phyloP scores from a whole-genome alignment of 1,284 basidiomycete species.

The Flammula alnicola region DNA sequence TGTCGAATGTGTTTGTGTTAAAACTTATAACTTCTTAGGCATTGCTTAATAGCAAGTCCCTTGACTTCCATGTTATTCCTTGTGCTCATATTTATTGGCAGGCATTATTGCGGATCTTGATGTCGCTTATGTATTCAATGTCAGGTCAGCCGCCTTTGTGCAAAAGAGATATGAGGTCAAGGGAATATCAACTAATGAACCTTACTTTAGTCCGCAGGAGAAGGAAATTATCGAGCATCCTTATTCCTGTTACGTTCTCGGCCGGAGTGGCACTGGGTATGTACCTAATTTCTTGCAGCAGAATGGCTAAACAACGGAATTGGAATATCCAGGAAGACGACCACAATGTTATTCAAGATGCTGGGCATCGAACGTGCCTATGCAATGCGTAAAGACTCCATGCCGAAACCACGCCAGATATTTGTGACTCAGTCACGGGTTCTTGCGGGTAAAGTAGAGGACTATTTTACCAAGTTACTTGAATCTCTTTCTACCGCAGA shows the following conservation, averaged over 20 bases:
- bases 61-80: not conserved
- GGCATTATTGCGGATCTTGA: slow-evolving; percentile 48
- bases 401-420: slow-evolving; percentile 61
- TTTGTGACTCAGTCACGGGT: slow-evolving; percentile 76
- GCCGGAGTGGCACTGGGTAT: slow-evolving; percentile 76
- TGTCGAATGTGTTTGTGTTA: not conserved
- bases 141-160: slow-evolving; percentile 32
- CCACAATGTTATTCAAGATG: slow-evolving; percentile 79
- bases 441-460: slow-evolving; percentile 68
- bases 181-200: not conserved
- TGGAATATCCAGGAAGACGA: slow-evolving; percentile 61
- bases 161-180: not conserved
- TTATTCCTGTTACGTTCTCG: slow-evolving; percentile 70
- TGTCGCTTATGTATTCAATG: slow-evolving; percentile 51
- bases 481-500: slow-evolving; percentile 49
- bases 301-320: slow-evolving; percentile 8
- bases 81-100: slow-evolving; percentile 14
- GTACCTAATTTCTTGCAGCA: slow-evolving; percentile 16
- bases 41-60: slow-evolving; percentile 47
- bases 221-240: slow-evolving; percentile 67
- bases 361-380: slow-evolving; percentile 64
- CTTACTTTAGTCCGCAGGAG: slow-evolving; percentile 55
- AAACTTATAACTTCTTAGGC: slow-evolving; percentile 39
- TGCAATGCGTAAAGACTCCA: slow-evolving; percentile 36
- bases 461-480: slow-evolving; percentile 63